These are phyloP conservation scores for Blastocystis sp. DNA, from an alignment of 352 stramenopile genomes.

Conservation along the genomic window DNA sequence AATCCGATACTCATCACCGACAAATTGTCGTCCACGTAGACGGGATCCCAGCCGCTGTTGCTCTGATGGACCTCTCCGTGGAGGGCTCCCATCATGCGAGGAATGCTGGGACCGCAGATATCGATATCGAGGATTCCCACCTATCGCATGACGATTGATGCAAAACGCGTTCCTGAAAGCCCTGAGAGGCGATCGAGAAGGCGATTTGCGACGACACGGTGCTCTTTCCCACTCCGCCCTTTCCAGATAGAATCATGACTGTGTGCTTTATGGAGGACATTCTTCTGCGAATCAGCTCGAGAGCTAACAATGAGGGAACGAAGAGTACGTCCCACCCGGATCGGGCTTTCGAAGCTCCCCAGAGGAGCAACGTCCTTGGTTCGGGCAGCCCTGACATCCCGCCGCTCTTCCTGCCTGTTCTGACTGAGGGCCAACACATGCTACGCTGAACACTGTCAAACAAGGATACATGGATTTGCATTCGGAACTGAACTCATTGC, in stretches of 20 bases:
- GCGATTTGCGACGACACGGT: constrained; percentile 96
- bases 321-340: constrained; percentile 73
- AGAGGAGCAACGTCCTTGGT: constrained; percentile 89
- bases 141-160: constrained; percentile 6
- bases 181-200: constrained; percentile 87
- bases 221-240: constrained; percentile 97
- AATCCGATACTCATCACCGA: constrained; percentile 99
- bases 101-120: constrained; percentile 95
- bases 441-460: constrained; percentile 71
- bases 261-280: constrained; percentile 92
- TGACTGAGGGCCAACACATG: constrained; percentile 89
- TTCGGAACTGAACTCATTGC: constrained; percentile 10
- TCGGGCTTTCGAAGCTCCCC: constrained; percentile 83
- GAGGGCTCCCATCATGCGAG: constrained; percentile 88
- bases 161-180: constrained; percentile 79
- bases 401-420: constrained; percentile 87
- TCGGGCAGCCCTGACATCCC: constrained; percentile 93
- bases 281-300: constrained; percentile 73
- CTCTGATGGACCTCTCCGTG: constrained; percentile 93
- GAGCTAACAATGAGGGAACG: constrained; percentile 54
- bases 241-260: constrained; percentile 96
- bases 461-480: constrained; percentile 40
- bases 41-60: constrained; percentile 93
- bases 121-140: constrained; percentile 97
- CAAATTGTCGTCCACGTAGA: constrained; percentile 96